Conservation (phyloP, 495 filamentous ascomycete species). For the Filosporella fistucella region DNA sequence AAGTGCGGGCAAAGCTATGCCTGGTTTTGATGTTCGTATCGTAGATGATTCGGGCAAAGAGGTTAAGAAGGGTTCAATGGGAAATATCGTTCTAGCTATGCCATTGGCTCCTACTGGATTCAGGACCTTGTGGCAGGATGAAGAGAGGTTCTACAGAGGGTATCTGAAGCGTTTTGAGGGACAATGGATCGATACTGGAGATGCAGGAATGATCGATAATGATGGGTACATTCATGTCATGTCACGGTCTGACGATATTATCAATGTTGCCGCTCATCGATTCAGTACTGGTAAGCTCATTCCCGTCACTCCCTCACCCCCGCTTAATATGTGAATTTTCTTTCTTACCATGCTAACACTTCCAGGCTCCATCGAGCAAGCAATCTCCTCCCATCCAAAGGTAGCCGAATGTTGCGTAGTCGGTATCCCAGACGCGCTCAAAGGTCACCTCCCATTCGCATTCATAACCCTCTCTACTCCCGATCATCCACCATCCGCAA, state of each 20-base stretch:
- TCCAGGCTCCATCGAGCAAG: conserved; percentile 80
- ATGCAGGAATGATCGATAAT: conserved; percentile 78
- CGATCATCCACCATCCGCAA: conserved; percentile 37
- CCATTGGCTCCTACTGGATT: conserved; percentile 85
- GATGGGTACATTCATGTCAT: conserved; percentile 85
- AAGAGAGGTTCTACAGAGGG: conserved; percentile 73
- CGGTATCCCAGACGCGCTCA: conserved; percentile 76
- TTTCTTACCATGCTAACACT: conserved; percentile 4
- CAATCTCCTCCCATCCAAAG: conserved; percentile 70
- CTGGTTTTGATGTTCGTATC: conserved; percentile 80
- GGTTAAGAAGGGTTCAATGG: conserved; percentile 66
- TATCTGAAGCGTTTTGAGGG: conserved; percentile 79
- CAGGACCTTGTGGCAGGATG: conserved; percentile 78
- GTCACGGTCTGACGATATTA: conserved; percentile 84
- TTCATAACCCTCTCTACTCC: conserved; percentile 61
- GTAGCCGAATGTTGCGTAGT: conserved; percentile 83
- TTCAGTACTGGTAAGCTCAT: conserved; percentile 72
- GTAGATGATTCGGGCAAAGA: conserved; percentile 76
- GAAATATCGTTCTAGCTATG: conserved; percentile 81
- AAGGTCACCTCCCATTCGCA: conserved; percentile 88
- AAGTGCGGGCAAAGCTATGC: conserved; percentile 84
- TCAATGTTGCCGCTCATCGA: conserved; percentile 91
- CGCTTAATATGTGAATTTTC: background rate
- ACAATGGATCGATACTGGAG: conserved; percentile 83
- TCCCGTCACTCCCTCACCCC: background rate